Conservation (phyloP, 257 asterid species). For the Petunia secreta region DNA sequence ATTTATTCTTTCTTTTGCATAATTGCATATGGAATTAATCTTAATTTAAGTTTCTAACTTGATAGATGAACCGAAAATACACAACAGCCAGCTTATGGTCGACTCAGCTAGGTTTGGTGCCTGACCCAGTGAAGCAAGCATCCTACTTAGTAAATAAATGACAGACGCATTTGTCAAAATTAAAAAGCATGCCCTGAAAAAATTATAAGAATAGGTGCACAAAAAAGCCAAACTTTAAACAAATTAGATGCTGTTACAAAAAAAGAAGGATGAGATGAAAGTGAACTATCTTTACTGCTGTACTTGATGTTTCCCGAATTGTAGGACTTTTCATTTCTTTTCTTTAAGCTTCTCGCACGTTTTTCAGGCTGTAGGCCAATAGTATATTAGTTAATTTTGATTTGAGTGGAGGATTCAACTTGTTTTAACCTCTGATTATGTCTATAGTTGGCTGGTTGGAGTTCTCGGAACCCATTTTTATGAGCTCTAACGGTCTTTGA, state of each 20-base stretch:
- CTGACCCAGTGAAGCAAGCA: background rate
- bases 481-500: background rate
- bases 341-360: background rate
- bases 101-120: background rate
- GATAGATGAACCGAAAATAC: constrained; percentile 11
- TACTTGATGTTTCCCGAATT: constrained; percentile 1
- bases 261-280: constrained; percentile 11
- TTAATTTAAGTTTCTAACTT: background rate
- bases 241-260: constrained; percentile 11
- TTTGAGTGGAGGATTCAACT: background rate
- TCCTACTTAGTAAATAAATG: background rate
- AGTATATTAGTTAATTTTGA: background rate
- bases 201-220: background rate
- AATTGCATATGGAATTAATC: background rate
- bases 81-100: constrained; percentile 3
- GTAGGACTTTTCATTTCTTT: constrained; percentile 14
- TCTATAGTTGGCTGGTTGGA: background rate
- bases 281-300: background rate
- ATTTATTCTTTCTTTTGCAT: background rate
- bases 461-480: background rate
- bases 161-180: background rate
- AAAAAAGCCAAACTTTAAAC: background rate
- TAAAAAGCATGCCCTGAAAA: background rate
- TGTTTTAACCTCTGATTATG: constrained; percentile 1
- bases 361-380: background rate